Conservation (phyloP, 2,329 filamentous ascomycete species). For the Aspergillus transmontanensis region DNA sequence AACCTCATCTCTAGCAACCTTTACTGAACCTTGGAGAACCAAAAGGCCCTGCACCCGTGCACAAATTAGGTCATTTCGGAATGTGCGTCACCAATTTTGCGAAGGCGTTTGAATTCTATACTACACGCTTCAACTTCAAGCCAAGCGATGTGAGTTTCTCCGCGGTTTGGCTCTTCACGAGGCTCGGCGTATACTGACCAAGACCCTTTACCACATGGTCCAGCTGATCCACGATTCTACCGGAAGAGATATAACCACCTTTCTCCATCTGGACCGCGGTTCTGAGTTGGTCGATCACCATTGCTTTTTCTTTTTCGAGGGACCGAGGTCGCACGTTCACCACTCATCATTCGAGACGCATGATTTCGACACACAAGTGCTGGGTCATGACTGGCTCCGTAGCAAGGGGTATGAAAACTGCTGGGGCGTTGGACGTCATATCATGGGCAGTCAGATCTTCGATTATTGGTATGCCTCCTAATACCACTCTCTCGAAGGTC, state of each 20-base stretch:
- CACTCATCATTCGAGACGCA: conserved; percentile 71
- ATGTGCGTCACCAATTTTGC: conserved; percentile 16
- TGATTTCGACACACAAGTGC: conserved; percentile 69
- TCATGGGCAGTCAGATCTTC: conserved; percentile 71
- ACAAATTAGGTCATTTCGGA: conserved; percentile 26
- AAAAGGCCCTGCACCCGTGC: conserved; percentile 20
- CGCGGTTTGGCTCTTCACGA: no score
- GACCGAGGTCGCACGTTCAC: conserved; percentile 56
- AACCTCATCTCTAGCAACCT: no score
- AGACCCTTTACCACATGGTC: not conserved
- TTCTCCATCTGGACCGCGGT: conserved; percentile 59
- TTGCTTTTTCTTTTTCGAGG: conserved; percentile 51
- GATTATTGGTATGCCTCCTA: conserved; percentile 64
- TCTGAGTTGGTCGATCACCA: conserved; percentile 57
- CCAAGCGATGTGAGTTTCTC: conserved; percentile 11
- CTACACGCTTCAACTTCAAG: conserved; percentile 12
- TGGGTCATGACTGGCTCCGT: conserved; percentile 70
- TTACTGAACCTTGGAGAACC: not conserved
- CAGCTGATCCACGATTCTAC: conserved; percentile 12
- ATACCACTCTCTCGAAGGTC: not conserved
- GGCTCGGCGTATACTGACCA: no score
- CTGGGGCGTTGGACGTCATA: conserved; percentile 72
- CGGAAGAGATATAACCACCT: conserved; percentile 47
- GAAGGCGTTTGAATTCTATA: conserved; percentile 12
- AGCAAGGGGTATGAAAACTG: conserved; percentile 64